Percentiles rank a stretch among this genome's conserved stretches.
Evolutionary conservation across 805 yeast genomes (phyloP).

Genomic region (Starmerella sirachaensis): DNA sequence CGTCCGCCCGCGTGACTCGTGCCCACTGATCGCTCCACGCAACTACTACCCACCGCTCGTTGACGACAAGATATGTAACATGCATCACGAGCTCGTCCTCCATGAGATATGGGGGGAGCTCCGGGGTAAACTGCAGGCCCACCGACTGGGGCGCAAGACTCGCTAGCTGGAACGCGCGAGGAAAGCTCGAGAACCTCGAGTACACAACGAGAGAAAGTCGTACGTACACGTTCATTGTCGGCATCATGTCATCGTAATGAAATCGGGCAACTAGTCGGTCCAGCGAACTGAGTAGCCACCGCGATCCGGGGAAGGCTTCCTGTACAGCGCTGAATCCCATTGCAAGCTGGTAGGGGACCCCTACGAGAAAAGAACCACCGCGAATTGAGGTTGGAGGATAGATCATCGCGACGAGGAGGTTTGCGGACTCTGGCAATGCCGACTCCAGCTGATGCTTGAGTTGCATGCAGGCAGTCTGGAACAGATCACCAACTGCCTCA

Average conservation of each 20-base stretch:
- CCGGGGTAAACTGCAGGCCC: constrained; percentile 19
- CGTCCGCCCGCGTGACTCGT: constrained; percentile 43
- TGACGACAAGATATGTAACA: constrained; percentile 69
- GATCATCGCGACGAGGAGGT: constrained; percentile 11
- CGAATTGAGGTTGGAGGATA: constrained; percentile 16
- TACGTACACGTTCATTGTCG: constrained; percentile 23
- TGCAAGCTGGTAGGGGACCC: constrained; percentile 22
- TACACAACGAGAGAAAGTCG: constrained; percentile 26
- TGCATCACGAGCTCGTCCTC: constrained; percentile 72
- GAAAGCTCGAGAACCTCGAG: constrained; percentile 20
- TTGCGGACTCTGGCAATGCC: not conserved
- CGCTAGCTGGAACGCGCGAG: constrained; percentile 29
- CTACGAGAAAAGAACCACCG: constrained; percentile 14
- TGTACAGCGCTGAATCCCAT: constrained; percentile 21
- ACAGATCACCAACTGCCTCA: constrained; percentile 22
- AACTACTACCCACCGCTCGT: constrained; percentile 72
- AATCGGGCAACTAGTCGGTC: constrained; percentile 21
- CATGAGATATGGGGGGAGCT: constrained; percentile 26
- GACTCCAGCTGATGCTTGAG: constrained; percentile 16
- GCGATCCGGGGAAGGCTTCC: constrained; percentile 13
- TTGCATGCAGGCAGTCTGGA: constrained; percentile 17
- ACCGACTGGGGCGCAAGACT: constrained; percentile 26
- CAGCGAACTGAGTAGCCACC: constrained; percentile 18
- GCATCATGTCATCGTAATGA: constrained; percentile 23
- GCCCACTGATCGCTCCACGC: constrained; percentile 88